Evolutionary conservation across 768 basidiomycete species (phyloP).

Genomic region (Leccinum subgranulosum): DNA sequence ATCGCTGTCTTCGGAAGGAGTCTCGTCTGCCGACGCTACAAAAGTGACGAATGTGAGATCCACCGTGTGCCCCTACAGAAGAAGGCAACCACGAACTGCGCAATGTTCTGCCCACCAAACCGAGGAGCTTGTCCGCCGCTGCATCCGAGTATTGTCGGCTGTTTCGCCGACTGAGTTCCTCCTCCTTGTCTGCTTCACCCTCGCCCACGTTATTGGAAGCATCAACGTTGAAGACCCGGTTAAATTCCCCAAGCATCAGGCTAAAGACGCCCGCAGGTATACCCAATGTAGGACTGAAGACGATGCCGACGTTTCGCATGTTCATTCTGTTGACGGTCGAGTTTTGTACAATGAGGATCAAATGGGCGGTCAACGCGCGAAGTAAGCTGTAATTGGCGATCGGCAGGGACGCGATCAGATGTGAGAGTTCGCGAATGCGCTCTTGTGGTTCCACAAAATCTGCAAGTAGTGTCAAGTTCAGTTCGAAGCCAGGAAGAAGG

Average conservation of each 20-base stretch:
- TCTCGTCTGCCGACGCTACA: conserved; percentile 53
- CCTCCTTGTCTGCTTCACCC: conserved; percentile 27
- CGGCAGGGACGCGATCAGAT: conserved; percentile 84
- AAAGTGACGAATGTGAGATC: conserved; percentile 3
- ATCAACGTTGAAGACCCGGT: conserved; percentile 87
- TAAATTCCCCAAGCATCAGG: conserved; percentile 91
- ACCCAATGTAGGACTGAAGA: conserved; percentile 95
- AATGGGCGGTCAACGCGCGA: conserved; percentile 90
- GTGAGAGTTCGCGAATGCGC: conserved; percentile 81
- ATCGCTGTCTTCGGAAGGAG: conserved; percentile 67
- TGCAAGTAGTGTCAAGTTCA: conserved; percentile 32
- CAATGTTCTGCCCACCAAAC: conserved; percentile 67
- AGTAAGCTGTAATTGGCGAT: conserved; percentile 91
- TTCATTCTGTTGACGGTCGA: conserved; percentile 94
- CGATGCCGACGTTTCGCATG: conserved; percentile 97
- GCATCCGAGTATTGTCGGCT: conserved; percentile 81
- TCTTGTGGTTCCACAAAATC: conserved; percentile 89
- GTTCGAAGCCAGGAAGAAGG: background rate
- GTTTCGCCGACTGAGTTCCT: conserved; percentile 62
- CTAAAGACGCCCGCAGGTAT: conserved; percentile 98
- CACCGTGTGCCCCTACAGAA: background rate
- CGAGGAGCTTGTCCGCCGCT: conserved; percentile 80
- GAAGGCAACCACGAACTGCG: conserved; percentile 45
- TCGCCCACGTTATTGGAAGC: conserved; percentile 25
- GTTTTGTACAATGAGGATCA: conserved; percentile 94